These are phyloP conservation scores for Penicillium pulvis DNA, from an alignment of 495 filamentous ascomycete species.

Conservation along the genomic window DNA sequence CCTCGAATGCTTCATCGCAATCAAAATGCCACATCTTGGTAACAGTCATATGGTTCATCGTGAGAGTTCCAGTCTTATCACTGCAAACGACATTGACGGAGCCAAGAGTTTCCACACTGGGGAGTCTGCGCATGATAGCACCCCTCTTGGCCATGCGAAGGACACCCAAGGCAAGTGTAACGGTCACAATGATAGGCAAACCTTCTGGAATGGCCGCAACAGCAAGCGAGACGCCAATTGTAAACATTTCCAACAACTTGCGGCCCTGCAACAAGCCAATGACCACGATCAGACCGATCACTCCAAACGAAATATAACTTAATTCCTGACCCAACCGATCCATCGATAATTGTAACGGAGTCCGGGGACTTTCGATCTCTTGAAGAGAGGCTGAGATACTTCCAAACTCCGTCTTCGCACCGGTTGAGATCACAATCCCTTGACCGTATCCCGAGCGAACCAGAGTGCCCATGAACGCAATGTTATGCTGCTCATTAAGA, in stretches of 20 bases:
- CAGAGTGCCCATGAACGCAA: conserved; percentile 97
- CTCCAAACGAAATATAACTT: conserved; percentile 92
- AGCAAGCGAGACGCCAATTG: conserved; percentile 93
- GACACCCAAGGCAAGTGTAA: conserved; percentile 91
- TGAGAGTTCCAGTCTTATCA: conserved; percentile 96
- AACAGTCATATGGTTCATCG: conserved; percentile 97
- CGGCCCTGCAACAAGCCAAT: conserved; percentile 88
- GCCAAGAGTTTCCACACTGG: conserved; percentile 96
- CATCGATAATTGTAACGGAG: conserved; percentile 95
- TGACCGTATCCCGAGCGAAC: conserved; percentile 96
- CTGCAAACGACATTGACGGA: conserved; percentile 98
- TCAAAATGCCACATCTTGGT: conserved; percentile 96
- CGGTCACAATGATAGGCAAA: conserved; percentile 95
- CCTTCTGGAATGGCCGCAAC: conserved; percentile 98
- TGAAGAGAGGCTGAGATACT: conserved; percentile 89
- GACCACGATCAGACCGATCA: conserved; percentile 89
- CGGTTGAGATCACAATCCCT: conserved; percentile 93
- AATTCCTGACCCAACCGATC: conserved; percentile 91
- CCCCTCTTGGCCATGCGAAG: conserved; percentile 91
- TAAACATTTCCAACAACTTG: conserved; percentile 91
- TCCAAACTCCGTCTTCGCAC: conserved; percentile 92
- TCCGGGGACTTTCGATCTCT: conserved; percentile 91
- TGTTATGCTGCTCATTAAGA: conserved; percentile 72
- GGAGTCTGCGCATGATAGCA: conserved; percentile 92
- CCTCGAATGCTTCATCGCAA: conserved; percentile 66